Percentiles rank a stretch among this genome's conserved stretches.
Conservation (phyloP, 23 red algal genomes). For the Gracilaria domingensis region DNA sequence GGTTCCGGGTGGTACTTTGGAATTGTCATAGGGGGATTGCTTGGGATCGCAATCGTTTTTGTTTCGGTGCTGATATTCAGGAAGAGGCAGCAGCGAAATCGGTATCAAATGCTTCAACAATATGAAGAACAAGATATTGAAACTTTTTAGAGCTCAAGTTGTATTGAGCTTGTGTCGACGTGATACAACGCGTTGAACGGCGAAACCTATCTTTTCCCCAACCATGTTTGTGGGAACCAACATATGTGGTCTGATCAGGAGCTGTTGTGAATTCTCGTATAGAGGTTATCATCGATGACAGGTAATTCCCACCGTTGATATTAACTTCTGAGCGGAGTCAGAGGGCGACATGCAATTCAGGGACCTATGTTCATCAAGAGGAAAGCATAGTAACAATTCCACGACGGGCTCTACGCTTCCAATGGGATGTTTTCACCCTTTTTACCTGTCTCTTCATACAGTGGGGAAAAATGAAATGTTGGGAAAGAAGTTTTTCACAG, state of each 20-base stretch:
- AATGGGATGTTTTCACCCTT: too few relatives aligned
- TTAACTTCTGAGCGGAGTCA: neutral
- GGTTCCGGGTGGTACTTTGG: slow-evolving; percentile 67
- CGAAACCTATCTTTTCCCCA: neutral
- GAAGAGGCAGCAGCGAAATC: slow-evolving; percentile 52
- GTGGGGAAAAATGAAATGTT: too few relatives aligned
- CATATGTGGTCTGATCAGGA: neutral
- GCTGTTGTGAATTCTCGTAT: neutral
- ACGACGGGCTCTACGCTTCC: neutral
- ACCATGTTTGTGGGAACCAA: neutral
- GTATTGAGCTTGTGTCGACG: neutral
- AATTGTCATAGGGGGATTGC: slow-evolving; percentile 46
- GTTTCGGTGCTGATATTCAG: slow-evolving; percentile 14
- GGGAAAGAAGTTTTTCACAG: too few relatives aligned
- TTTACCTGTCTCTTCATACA: too few relatives aligned
- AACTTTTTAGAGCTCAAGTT: slow-evolving; percentile 28
- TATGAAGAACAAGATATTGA: slow-evolving; percentile 68
- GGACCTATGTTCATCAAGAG: neutral
- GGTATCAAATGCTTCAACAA: slow-evolving; percentile 33
- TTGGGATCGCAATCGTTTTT: slow-evolving; percentile 31
- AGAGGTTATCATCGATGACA: neutral
- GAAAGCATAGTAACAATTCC: neutral
- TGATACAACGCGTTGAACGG: neutral
- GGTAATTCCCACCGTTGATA: neutral
- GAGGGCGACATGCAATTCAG: neutral